Evolutionary conservation across 495 filamentous ascomycete species (phyloP).

Genomic region (Pseudotulostoma volvatum): DNA sequence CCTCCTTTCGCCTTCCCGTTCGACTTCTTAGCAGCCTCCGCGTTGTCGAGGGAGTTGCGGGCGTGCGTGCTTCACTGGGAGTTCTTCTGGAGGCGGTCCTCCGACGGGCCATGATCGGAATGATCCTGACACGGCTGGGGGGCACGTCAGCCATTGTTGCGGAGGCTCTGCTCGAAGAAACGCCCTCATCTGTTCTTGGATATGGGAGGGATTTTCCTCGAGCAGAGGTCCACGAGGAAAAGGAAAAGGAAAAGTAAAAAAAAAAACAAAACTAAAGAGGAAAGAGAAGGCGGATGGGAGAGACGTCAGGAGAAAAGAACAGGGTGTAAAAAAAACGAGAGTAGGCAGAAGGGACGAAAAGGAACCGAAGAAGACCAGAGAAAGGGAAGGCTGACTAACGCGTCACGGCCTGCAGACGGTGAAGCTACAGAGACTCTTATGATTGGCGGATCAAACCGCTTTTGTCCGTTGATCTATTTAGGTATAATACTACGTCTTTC

Average conservation of each 20-base stretch:
- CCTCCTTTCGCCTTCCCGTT: neutral
- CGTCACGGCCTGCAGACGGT: too few species aligned
- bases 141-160: slow-evolving; percentile 26
- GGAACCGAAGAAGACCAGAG: neutral
- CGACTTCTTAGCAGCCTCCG: neutral
- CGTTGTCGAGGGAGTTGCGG: neutral
- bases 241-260: slow-evolving; percentile 3
- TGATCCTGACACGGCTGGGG: slow-evolving; percentile 31
- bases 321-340: neutral
- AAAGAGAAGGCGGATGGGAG: slow-evolving; percentile 1
- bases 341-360: neutral
- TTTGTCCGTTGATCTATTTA: too few species aligned
- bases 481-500: too few species aligned
- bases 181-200: slow-evolving; percentile 23
- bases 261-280: slow-evolving; percentile 6
- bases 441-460: too few species aligned
- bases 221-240: neutral
- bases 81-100: slow-evolving; percentile 5
- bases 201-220: neutral
- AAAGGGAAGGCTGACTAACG: too few species aligned
- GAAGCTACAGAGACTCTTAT: too few species aligned
- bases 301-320: neutral
- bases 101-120: slow-evolving; percentile 28
- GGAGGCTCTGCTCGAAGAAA: slow-evolving; percentile 18
- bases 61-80: slow-evolving; percentile 9